phyloP scores from a whole-genome alignment of 148 eudicot species.

The Cornus kousa region DNA sequence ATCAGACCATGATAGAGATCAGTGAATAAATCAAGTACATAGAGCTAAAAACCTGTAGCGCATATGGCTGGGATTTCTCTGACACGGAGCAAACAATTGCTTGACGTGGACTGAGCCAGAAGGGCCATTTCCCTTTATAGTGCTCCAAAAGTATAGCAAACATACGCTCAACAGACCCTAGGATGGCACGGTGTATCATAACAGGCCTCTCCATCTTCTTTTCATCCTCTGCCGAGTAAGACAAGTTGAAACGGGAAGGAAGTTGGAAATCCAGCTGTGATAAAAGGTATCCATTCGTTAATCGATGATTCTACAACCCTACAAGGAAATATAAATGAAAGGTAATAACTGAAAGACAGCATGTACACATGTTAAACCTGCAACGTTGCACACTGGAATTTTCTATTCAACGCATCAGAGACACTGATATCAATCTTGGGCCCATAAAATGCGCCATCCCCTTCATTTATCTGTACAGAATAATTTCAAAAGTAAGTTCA shows the following conservation, averaged over 20 bases:
- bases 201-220: conserved; percentile 95
- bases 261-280: conserved; percentile 96
- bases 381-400: conserved; percentile 96
- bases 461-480: conserved; percentile 73
- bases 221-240: conserved; percentile 96
- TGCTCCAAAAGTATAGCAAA: conserved; percentile 97
- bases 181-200: conserved; percentile 91
- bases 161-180: conserved; percentile 98
- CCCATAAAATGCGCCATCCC: conserved; percentile 98
- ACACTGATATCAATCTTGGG: conserved; percentile 98
- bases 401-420: conserved; percentile 91
- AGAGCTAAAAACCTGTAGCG: conserved; percentile 54
- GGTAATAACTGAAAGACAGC: neutral
- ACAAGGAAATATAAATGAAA: neutral
- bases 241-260: conserved; percentile 76
- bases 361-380: conserved; percentile 53
- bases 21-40: neutral
- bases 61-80: conserved; percentile 75
- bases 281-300: conserved; percentile 5
- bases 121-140: conserved; percentile 96
- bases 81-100: conserved; percentile 90
- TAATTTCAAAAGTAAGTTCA: neutral
- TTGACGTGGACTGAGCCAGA: conserved; percentile 99
- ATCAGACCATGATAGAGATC: neutral
- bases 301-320: neutral